Evolutionary conservation across 805 yeast genomes (phyloP), one percentile per base, ranked within the genome.

Genomic region (Zygosaccharomyces bailii): DNA sequence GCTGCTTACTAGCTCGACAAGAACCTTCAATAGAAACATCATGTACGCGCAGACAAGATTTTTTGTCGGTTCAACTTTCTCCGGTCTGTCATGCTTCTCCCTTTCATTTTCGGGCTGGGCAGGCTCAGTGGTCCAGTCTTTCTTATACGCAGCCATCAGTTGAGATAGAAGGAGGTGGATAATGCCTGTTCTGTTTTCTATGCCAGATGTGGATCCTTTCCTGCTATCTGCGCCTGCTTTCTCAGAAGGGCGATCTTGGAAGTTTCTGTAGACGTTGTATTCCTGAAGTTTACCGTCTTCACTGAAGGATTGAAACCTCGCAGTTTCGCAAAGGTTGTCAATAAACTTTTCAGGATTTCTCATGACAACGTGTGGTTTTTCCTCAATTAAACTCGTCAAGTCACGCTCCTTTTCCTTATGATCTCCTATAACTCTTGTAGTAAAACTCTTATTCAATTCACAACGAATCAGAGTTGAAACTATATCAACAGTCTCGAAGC

Each of bases 1-100:
- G 1, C 96, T 85, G 1, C 82, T 77, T 5, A 90, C 63, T 5
- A 88, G 65, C 53, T 90, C 97, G 0, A 81, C 74, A 31, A 89
- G 63, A 0, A 79, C 66, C 52, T 81, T 86, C 31, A 90, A 65
- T 37, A 90, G 63, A 60, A 82, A 89, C 34, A 82, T 74, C 46
- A 80, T 78, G 54, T 85, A 82, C 0, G 81, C 73, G 62, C 82
- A 86, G 23, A 76, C 72, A 5, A 71, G 67, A 57, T 84, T 85
- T 44, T 68, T 72, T 36, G 73, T 62, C 9, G 76, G 60, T 34
- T 69, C 68, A 2, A 61, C 59, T 52, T 70, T 55, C 32, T 60
- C 54, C 36, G 55, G 42, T 42, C 57, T 57, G 33, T 50, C 59
- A 53, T 65, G 48, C 58, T 63, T 30, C 59, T 54, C 46, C 27